Conservation (phyloP, 164 flowering plant genomes). For the Magnolia changhungtana region DNA sequence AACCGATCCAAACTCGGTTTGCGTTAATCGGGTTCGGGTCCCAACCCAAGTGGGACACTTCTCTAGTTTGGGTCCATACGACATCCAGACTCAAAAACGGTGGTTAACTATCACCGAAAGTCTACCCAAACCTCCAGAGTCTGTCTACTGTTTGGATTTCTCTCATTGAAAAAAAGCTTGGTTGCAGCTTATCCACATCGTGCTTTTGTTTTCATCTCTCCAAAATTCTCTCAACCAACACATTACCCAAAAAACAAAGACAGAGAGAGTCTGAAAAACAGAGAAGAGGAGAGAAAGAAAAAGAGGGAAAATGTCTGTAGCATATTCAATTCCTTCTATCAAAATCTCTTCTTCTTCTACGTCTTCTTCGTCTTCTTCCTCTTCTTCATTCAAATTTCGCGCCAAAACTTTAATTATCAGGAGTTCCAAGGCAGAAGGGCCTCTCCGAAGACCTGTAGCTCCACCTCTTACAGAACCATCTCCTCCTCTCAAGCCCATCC, state of each 20-base stretch:
- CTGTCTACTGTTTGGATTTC: background rate
- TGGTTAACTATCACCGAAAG: background rate
- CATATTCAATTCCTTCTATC: slow-evolving; percentile 57
- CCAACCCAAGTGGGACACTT: too few species aligned
- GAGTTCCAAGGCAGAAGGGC: slow-evolving; percentile 81
- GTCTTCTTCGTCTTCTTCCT: slow-evolving; percentile 35
- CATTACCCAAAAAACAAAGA: background rate
- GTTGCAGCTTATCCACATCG: slow-evolving; percentile 59
- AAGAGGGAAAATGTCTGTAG: slow-evolving; percentile 46
- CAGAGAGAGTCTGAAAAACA: background rate
- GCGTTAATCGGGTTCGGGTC: too few species aligned
- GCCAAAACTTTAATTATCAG: slow-evolving; percentile 38
- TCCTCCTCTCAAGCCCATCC: slow-evolving; percentile 38
- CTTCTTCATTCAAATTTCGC: slow-evolving; percentile 36
- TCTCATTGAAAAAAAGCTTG: slow-evolving; percentile 35
- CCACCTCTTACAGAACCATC: slow-evolving; percentile 44
- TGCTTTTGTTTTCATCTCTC: slow-evolving; percentile 11
- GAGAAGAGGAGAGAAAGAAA: slow-evolving; percentile 1
- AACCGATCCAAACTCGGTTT: too few species aligned
- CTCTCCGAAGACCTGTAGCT: slow-evolving; percentile 68
- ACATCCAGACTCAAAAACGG: background rate
- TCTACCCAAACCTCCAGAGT: background rate
- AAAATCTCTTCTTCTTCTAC: slow-evolving; percentile 38
- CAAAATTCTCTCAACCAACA: slow-evolving; percentile 4
- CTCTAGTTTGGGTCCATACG: too few species aligned